Percentiles rank a stretch among this genome's conserved stretches.
Conservation (phyloP, 1,284 basidiomycete species). For the Marasmius fiardii region DNA sequence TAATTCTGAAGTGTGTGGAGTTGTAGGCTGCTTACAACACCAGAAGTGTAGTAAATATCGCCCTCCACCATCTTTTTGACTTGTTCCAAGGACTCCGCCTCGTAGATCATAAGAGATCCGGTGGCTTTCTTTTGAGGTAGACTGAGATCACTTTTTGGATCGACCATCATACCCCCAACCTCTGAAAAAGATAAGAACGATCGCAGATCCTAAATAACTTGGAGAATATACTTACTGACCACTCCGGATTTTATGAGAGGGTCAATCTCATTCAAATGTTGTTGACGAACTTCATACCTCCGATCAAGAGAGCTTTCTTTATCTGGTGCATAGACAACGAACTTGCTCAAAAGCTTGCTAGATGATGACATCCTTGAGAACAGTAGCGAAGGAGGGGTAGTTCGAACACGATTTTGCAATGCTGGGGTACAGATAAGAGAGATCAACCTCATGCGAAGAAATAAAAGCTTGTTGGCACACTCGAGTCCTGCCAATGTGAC, state of each 20-base stretch:
- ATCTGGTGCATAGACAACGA: conserved; percentile 27
- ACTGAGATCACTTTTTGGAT: conserved; percentile 32
- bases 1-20: background rate
- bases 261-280: conserved; percentile 24
- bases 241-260: conserved; percentile 25
- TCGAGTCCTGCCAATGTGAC: too few species aligned
- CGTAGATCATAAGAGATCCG: conserved; percentile 47
- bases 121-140: conserved; percentile 39
- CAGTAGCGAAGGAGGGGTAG: background rate
- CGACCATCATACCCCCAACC: conserved; percentile 44
- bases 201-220: background rate
- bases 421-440: too few species aligned
- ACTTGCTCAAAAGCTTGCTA: conserved; percentile 11
- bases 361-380: background rate
- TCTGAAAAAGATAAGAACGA: conserved; percentile 28
- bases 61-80: conserved; percentile 44
- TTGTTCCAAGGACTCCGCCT: conserved; percentile 45
- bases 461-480: too few species aligned
- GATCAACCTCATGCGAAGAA: too few species aligned
- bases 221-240: conserved; percentile 18
- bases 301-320: conserved; percentile 21
- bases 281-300: conserved; percentile 26
- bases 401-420: background rate
- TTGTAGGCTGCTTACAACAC: conserved; percentile 42
- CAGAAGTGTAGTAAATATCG: conserved; percentile 53